Evolutionary conservation across 2,329 filamentous ascomycete genomes (phyloP).

Genomic region (Fusarium pininemorale): DNA sequence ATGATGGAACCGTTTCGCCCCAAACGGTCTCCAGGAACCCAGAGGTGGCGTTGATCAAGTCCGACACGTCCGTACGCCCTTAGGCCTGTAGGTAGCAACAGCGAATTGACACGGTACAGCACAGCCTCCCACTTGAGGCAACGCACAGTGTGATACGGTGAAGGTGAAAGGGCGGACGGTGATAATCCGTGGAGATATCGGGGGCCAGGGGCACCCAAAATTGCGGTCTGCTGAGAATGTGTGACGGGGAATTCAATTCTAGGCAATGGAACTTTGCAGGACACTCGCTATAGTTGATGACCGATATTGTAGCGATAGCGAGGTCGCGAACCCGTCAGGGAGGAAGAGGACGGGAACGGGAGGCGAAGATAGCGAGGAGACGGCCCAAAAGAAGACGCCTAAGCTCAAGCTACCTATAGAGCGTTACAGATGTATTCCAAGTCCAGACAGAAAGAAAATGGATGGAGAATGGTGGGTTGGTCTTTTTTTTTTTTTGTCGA

Average conservation of each 20-base stretch:
- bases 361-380: neutral
- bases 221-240: neutral
- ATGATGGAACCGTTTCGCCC: constrained; percentile 8
- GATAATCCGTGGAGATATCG: neutral
- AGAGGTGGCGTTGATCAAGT: constrained; percentile 24
- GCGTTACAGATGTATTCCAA: neutral
- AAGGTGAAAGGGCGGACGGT: neutral
- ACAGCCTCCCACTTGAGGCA: constrained; percentile 5
- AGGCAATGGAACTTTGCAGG: neutral
- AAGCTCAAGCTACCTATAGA: constrained; percentile 2
- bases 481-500: neutral
- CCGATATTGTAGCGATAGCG: constrained; percentile 1
- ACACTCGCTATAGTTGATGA: neutral
- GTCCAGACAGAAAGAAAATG: neutral
- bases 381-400: neutral
- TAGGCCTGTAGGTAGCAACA: constrained; percentile 16
- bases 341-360: constrained; percentile 1
- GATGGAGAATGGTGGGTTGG: neutral
- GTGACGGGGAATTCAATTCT: neutral
- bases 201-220: neutral
- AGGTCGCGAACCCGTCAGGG: neutral
- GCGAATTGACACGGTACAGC: constrained; percentile 1
- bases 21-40: constrained; percentile 7
- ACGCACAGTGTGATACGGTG: constrained; percentile 1
- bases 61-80: constrained; percentile 30